Conservation (phyloP, 805 yeast species). For the Nakazawaea ambrosiae region DNA sequence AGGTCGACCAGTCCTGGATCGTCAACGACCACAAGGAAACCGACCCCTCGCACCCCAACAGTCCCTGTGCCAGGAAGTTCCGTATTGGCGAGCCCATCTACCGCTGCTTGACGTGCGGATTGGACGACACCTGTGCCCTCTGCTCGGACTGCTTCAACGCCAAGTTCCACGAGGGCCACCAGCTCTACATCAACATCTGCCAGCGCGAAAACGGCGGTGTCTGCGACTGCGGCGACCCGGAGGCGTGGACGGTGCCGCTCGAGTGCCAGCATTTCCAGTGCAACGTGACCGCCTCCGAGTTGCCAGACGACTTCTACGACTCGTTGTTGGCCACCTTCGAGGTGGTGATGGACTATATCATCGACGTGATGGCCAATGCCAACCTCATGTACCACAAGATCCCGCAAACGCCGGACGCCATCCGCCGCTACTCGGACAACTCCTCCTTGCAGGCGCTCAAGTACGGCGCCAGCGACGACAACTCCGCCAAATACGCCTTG, state of each 20-base stretch:
- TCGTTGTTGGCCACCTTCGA: constrained; percentile 36
- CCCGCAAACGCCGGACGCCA: not conserved
- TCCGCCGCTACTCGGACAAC: constrained; percentile 17
- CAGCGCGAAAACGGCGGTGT: constrained; percentile 68
- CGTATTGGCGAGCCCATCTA: constrained; percentile 77
- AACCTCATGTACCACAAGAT: constrained; percentile 30
- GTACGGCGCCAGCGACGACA: constrained; percentile 38
- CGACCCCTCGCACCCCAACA: constrained; percentile 42
- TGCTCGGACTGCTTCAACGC: constrained; percentile 73
- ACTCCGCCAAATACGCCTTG: constrained; percentile 45
- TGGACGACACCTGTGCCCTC: constrained; percentile 78
- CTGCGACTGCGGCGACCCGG: constrained; percentile 87
- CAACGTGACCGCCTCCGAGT: constrained; percentile 17
- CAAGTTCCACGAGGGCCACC: constrained; percentile 66
- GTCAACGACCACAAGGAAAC: constrained; percentile 7
- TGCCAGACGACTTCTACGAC: constrained; percentile 38
- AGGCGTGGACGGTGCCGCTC: constrained; percentile 61
- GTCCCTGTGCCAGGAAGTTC: constrained; percentile 71
- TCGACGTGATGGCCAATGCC: constrained; percentile 51
- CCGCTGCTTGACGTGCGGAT: constrained; percentile 68
- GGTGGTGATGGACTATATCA: constrained; percentile 46
- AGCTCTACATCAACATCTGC: constrained; percentile 55
- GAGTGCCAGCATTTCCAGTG: constrained; percentile 39
- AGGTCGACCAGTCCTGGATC: not conserved
- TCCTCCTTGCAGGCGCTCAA: constrained; percentile 14